A percentile compares a stretch with the other conserved stretches of the same genome.
These are phyloP conservation scores for Xylona heveae DNA, from an alignment of 495 filamentous ascomycete genomes.

Conservation along the genomic window DNA sequence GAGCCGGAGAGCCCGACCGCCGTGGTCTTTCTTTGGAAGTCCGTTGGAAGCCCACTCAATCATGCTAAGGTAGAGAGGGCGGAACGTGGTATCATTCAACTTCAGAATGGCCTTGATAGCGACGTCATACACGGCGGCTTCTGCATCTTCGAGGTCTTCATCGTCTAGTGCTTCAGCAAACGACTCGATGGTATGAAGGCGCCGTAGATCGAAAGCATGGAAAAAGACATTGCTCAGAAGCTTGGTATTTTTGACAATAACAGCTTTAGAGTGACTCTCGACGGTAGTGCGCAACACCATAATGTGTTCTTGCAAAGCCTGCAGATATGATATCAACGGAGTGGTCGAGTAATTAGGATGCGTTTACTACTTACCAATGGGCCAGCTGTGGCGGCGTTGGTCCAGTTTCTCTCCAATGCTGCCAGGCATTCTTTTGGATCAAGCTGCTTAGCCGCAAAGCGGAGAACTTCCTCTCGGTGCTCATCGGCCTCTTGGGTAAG, in stretches of 20 bases:
- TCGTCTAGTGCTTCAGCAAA: conserved; percentile 10
- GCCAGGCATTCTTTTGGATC: conserved; percentile 45
- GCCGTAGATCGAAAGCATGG: conserved; percentile 49
- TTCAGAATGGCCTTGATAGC: conserved; percentile 85
- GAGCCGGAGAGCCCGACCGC: conserved; percentile 31
- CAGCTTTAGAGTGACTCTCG: conserved; percentile 53
- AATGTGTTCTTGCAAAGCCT: conserved; percentile 47
- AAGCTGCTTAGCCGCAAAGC: conserved; percentile 47
- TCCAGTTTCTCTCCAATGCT: conserved; percentile 50
- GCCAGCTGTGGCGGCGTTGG: conserved; percentile 33
- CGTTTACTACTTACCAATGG: conserved; percentile 28
- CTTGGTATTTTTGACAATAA: conserved; percentile 44
- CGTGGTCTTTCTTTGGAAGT: conserved; percentile 34
- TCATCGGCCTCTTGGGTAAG: conserved; percentile 33
- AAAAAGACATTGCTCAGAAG: conserved; percentile 50
- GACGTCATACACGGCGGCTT: conserved; percentile 38
- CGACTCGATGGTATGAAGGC: conserved; percentile 18
- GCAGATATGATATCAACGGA: conserved; percentile 11
- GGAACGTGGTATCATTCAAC: conserved; percentile 86
- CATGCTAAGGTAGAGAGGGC: conserved; percentile 69
- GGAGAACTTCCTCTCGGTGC: conserved; percentile 44
- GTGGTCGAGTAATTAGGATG: too few relatives aligned
- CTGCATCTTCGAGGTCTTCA: conserved; percentile 37
- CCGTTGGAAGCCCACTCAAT: conserved; percentile 51
- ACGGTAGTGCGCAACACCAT: conserved; percentile 42